A percentile compares a stretch with the other conserved stretches of the same genome.
These are phyloP conservation scores for Pichia cephalocereana DNA, from an alignment of 805 yeast genomes.

Conservation along the genomic window DNA sequence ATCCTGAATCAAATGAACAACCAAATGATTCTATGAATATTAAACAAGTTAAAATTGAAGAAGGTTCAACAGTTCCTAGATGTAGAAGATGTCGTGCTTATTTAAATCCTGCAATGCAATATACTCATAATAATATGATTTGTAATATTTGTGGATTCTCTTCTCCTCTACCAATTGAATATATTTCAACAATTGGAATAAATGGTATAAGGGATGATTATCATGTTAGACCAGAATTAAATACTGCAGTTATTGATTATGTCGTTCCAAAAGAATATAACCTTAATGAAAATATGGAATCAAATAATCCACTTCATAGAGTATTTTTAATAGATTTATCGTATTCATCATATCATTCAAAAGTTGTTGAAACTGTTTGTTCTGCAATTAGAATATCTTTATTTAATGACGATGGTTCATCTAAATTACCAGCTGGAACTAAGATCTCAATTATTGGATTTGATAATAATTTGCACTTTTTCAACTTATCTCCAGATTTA, in stretches of 20 bases:
- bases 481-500: constrained; percentile 49
- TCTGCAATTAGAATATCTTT: constrained; percentile 37
- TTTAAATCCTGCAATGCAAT: constrained; percentile 74
- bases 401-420: constrained; percentile 33
- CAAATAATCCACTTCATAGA: constrained; percentile 10
- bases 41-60: constrained; percentile 57
- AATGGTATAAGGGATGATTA: constrained; percentile 58
- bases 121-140: constrained; percentile 51
- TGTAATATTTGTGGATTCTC: constrained; percentile 86
- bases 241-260: constrained; percentile 77
- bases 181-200: constrained; percentile 51
- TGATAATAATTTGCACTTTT: constrained; percentile 66
- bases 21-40: constrained; percentile 35
- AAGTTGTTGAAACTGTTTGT: constrained; percentile 24
- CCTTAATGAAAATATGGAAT: constrained; percentile 22
- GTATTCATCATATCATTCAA: constrained; percentile 58
- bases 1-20: constrained; percentile 20
- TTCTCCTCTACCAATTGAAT: constrained; percentile 58
- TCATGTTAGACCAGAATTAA: constrained; percentile 62
- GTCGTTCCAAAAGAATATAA: constrained; percentile 69
- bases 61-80: constrained; percentile 64
- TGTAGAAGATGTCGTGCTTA: constrained; percentile 90
- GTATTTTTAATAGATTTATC: constrained; percentile 60
- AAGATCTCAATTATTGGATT: constrained; percentile 67
- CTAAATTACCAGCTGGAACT: constrained; percentile 31